Percentiles rank a stretch among this genome's conserved stretches.
phyloP scores from a whole-genome alignment of 2,329 filamentous ascomycete genomes.

The Fusarium chuoi region DNA sequence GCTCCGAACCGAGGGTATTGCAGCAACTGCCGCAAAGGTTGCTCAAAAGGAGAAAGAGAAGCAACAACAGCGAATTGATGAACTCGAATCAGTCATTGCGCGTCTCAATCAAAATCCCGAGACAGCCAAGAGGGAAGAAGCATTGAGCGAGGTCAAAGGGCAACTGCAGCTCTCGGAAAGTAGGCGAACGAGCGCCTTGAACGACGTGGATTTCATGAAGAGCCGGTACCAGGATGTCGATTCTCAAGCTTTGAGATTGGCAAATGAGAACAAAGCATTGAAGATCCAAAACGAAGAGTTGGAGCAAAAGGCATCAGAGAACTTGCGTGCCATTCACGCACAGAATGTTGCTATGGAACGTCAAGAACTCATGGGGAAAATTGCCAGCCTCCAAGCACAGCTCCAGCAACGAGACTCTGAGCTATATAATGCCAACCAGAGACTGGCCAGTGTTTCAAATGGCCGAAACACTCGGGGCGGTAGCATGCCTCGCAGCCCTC shows the following conservation, averaged over 20 bases:
- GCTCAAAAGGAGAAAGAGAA: constrained; percentile 51
- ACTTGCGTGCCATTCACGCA: constrained; percentile 58
- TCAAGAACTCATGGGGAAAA: constrained; percentile 50
- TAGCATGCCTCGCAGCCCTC: constrained; percentile 69
- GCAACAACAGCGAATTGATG: constrained; percentile 49
- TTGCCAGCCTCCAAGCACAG: constrained; percentile 54
- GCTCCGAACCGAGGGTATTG: constrained; percentile 50
- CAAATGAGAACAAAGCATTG: constrained; percentile 59
- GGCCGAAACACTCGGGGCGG: constrained; percentile 65
- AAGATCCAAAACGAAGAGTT: constrained; percentile 55
- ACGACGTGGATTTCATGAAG: constrained; percentile 66
- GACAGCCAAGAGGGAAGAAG: constrained; percentile 40
- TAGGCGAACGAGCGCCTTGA: constrained; percentile 54
- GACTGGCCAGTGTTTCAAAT: constrained; percentile 59
- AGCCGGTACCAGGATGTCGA: constrained; percentile 69
- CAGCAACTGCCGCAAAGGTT: constrained; percentile 43
- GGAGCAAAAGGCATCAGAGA: constrained; percentile 55
- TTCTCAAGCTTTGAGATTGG: constrained; percentile 56
- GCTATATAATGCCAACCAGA: constrained; percentile 58
- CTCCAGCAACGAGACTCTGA: constrained; percentile 64
- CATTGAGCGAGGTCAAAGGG: constrained; percentile 51
- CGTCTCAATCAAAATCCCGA: constrained; percentile 44
- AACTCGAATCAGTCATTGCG: constrained; percentile 50
- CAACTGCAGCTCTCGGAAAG: constrained; percentile 55
- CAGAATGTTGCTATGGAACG: constrained; percentile 54